Evolutionary conservation across 179 eudicot species (phyloP).

Genomic region (Monotropa hypopitys): DNA sequence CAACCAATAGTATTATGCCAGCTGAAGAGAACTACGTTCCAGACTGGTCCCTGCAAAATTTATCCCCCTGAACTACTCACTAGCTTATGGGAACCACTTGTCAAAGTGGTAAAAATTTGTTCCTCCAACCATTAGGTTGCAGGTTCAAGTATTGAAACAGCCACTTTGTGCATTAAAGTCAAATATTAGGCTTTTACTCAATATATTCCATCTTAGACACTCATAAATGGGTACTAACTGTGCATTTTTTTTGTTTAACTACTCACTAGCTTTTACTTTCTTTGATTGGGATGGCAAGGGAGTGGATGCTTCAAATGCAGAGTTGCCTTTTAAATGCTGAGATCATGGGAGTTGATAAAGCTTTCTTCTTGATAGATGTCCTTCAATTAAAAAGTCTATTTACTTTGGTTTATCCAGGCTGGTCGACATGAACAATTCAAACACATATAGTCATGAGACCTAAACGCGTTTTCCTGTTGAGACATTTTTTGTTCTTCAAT

Average conservation of each 20-base stretch:
- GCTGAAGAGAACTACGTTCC: too few species aligned
- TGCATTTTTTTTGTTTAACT: too few species aligned
- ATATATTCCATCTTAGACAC: too few species aligned
- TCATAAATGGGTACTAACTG: too few species aligned
- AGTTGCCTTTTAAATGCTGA: not conserved
- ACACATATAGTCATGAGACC: not conserved
- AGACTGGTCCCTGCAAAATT: not conserved
- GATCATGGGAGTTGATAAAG: not conserved
- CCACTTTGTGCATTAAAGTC: too few species aligned
- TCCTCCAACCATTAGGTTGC: too few species aligned
- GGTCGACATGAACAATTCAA: not conserved
- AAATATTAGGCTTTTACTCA: too few species aligned
- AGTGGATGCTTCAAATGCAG: not conserved
- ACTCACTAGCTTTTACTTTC: not conserved
- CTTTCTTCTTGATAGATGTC: not conserved
- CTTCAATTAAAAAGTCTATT: not conserved
- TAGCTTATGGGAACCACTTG: too few species aligned
- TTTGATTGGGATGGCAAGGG: not conserved
- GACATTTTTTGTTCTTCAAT: not conserved
- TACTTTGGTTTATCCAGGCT: not conserved
- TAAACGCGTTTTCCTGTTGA: not conserved
- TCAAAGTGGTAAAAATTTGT: too few species aligned
- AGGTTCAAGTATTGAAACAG: too few species aligned
- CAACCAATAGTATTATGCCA: not conserved
- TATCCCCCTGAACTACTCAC: not conserved